A percentile compares a stretch with the other conserved stretches of the same genome.
Conservation (phyloP, 2,329 filamentous ascomycete genomes). For the Alternaria postmessia region DNA sequence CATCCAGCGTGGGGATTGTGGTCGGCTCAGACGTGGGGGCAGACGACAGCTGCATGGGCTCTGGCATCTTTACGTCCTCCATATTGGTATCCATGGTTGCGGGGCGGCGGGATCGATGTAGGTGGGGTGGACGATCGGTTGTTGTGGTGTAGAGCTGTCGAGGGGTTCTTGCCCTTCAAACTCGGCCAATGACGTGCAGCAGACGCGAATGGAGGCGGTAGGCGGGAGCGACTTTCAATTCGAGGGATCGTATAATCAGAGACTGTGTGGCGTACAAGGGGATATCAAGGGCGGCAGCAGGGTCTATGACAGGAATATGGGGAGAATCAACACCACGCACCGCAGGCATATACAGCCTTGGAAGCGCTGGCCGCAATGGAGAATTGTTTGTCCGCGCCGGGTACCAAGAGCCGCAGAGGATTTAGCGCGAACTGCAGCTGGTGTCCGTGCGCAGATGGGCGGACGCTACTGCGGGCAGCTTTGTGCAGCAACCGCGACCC, state of each 20-base stretch:
- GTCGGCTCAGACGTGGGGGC: slow-evolving; percentile 82
- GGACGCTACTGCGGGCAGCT: slow-evolving; percentile 13
- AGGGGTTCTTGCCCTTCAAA: slow-evolving; percentile 50
- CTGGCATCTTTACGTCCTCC: slow-evolving; percentile 93
- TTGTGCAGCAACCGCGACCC: slow-evolving; percentile 15
- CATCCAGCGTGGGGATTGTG: slow-evolving; percentile 90
- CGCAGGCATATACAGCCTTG: slow-evolving; percentile 22
- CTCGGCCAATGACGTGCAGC: slow-evolving; percentile 49
- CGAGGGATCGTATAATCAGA: slow-evolving; percentile 1
- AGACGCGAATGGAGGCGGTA: slow-evolving; percentile 18
- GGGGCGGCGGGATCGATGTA: slow-evolving; percentile 26
- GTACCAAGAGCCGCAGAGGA: background rate
- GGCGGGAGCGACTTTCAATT: slow-evolving; percentile 8
- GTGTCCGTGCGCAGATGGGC: background rate
- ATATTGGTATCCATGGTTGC: slow-evolving; percentile 94
- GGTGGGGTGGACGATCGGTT: slow-evolving; percentile 36
- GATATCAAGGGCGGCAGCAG: slow-evolving; percentile 27
- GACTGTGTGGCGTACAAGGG: slow-evolving; percentile 20
- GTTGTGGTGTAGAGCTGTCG: slow-evolving; percentile 43
- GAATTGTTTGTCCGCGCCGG: slow-evolving; percentile 13
- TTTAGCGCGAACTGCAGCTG: slow-evolving; percentile 18
- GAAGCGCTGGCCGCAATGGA: slow-evolving; percentile 13
- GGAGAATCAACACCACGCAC: slow-evolving; percentile 31
- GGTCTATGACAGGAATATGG: slow-evolving; percentile 29
- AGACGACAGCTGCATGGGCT: slow-evolving; percentile 72